phyloP scores from a whole-genome alignment of 805 yeast species.

The Lachancea sp. region DNA sequence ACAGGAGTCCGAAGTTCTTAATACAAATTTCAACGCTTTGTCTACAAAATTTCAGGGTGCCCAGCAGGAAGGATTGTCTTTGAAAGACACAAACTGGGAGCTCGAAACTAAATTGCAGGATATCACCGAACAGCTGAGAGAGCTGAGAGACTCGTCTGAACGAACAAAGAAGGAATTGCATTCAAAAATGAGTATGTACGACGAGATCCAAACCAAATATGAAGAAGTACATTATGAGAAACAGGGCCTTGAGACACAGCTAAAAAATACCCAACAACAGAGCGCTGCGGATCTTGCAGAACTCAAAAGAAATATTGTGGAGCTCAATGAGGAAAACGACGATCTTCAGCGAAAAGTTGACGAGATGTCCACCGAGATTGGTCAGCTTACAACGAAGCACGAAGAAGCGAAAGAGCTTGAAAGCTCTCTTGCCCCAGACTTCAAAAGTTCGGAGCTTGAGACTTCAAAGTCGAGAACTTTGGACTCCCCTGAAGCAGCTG shows the following conservation, averaged over 20 bases:
- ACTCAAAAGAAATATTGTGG: conserved; percentile 46
- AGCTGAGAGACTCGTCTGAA: conserved; percentile 38
- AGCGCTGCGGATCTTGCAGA: conserved; percentile 41
- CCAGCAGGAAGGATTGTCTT: conserved; percentile 36
- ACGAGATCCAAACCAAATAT: conserved; percentile 40
- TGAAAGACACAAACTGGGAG: conserved; percentile 60
- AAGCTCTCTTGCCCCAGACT: no score
- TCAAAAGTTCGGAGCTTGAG: no score
- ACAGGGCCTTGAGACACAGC: conserved; percentile 36
- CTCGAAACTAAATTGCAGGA: conserved; percentile 47
- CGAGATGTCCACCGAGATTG: conserved; percentile 18
- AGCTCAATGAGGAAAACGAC: conserved; percentile 66
- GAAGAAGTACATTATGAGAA: conserved; percentile 42
- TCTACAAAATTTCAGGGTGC: conserved; percentile 8
- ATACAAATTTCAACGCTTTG: conserved; percentile 15
- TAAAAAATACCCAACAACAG: conserved; percentile 32
- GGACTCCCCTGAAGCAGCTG: no score
- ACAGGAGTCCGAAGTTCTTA: conserved; percentile 37
- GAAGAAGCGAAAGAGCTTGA: not conserved
- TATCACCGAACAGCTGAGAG: conserved; percentile 28
- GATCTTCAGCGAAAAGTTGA: conserved; percentile 40
- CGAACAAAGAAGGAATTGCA: conserved; percentile 37
- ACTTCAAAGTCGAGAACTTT: no score
- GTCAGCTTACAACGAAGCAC: conserved; percentile 8
- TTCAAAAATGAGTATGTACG: conserved; percentile 33